Evolutionary conservation across 805 yeast species (phyloP), one percentile per base, ranked within the genome.

Genomic region (Myxozyma kluyveri): DNA sequence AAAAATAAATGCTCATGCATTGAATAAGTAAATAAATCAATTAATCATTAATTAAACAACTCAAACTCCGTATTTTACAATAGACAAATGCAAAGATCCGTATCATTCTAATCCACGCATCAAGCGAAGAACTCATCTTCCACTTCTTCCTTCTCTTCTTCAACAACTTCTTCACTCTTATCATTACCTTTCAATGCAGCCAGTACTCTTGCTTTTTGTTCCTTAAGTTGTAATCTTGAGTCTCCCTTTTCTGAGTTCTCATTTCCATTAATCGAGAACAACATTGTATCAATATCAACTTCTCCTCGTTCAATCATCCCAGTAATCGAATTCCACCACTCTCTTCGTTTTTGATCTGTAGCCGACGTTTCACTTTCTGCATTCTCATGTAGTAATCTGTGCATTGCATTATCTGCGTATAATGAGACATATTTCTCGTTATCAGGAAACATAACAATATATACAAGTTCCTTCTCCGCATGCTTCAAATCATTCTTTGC

Each of bases 381-480:
- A 19, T 35, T 22, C 18, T 47, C 32, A 14, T 14, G 33, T 23
- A 38, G 12, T 4, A 50, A 14, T 4, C 45, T 22, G 19, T 47
- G 45, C 9, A 52, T 37, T 10, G 53, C 59, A 22, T 42, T 45
- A 18, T 46, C 59, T 19, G 43, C 64, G 32, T 61, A 61, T 23
- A 61, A 27, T 21, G 63, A 52, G 4, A 61, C 55, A 33, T 61
- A 61, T 42, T 57, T 56, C 33, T 51, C 22, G 19, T 54, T 49
- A 19, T 38, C 29, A n/a, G 65, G 65, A 40, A 50, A 61, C n/a
- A 44, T 41, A 3, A 41, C 53, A 24, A 58, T 52, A 36, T 61
- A 61, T 10, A 54, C 57, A 19, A 61, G 45, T 38, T 61, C 60
- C 10, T 27, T 38, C 36, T 56, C 47, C 21, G 59, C 62, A 7